Percentiles rank a stretch among this genome's conserved stretches.
Evolutionary conservation across 192 early-diverging fungal genomes (phyloP).

Genomic region (Kickxella alabastrina): DNA sequence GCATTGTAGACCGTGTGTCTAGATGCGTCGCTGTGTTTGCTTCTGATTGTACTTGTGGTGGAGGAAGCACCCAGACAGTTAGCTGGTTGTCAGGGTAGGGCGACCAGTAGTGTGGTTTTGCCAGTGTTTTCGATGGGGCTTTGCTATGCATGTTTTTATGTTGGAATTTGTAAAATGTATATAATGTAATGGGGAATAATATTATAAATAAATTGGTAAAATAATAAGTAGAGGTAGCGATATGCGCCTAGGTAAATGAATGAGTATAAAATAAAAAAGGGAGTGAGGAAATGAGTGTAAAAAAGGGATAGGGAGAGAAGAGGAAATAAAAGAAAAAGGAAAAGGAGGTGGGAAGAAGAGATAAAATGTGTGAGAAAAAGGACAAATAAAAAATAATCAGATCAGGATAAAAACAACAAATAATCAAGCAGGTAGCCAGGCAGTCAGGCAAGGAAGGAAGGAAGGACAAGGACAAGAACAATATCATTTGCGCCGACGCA

Average conservation of each 20-base stretch:
- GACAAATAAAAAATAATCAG: background rate
- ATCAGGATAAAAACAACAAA: no score
- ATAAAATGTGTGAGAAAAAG: background rate
- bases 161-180: background rate
- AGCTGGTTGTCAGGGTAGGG: constrained; percentile 46
- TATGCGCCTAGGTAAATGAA: no score
- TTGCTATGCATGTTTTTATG: constrained; percentile 12
- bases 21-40: no score
- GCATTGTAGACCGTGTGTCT: constrained; percentile 2
- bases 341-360: background rate
- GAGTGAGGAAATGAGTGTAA: background rate
- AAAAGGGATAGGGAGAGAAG: background rate
- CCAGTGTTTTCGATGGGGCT: constrained; percentile 12
- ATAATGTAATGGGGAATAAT: background rate
- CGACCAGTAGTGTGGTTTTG: constrained; percentile 32
- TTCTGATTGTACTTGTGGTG: no score
- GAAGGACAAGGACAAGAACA: no score
- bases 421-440: background rate
- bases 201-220: background rate
- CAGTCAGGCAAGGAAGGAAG: background rate
- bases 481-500: no score
- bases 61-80: constrained; percentile 38
- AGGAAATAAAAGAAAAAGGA: constrained; percentile 3
- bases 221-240: no score
- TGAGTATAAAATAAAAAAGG: background rate